Conservation (phyloP, 352 stramenopile genomes). For the Phytophthora cactorum region DNA sequence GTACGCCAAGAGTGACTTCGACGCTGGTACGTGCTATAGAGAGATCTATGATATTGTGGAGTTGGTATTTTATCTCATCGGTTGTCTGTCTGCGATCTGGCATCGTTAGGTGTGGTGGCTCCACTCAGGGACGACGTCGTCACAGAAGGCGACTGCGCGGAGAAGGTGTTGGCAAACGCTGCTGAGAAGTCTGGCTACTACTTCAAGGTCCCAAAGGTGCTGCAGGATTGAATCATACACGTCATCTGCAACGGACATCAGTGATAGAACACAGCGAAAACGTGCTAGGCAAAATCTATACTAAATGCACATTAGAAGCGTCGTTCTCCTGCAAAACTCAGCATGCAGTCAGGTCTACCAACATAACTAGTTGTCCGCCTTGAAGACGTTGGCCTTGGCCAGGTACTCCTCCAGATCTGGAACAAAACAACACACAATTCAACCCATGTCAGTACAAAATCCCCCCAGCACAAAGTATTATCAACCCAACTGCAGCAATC, state of each 20-base stretch:
- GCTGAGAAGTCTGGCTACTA: slow-evolving; percentile 79
- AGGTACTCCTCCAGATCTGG: slow-evolving; percentile 90
- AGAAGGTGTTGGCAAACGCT: slow-evolving; percentile 83
- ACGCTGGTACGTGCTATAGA: slow-evolving; percentile 37
- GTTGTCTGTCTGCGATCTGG: not conserved
- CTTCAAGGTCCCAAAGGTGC: slow-evolving; percentile 89
- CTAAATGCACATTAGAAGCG: slow-evolving; percentile 26
- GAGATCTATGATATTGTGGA: not conserved
- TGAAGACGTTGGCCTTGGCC: slow-evolving; percentile 79
- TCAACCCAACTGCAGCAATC: not conserved
- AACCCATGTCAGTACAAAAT: slow-evolving; percentile 13
- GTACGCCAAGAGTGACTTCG: slow-evolving; percentile 70
- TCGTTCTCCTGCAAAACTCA: not conserved
- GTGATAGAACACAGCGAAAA: not conserved
- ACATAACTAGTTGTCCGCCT: slow-evolving; percentile 27
- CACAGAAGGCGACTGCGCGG: slow-evolving; percentile 72
- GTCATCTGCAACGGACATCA: not conserved
- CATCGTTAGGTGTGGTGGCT: slow-evolving; percentile 33
- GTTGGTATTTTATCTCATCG: not conserved
- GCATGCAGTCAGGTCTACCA: not conserved
- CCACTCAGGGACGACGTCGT: slow-evolving; percentile 79
- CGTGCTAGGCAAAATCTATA: slow-evolving; percentile 40
- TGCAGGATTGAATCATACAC: slow-evolving; percentile 63
- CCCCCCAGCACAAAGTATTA: not conserved
- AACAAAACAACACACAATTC: slow-evolving; percentile 8